Evolutionary conservation across 1,284 basidiomycete genomes (phyloP).

Genomic region (Fomitopsis betulina): DNA sequence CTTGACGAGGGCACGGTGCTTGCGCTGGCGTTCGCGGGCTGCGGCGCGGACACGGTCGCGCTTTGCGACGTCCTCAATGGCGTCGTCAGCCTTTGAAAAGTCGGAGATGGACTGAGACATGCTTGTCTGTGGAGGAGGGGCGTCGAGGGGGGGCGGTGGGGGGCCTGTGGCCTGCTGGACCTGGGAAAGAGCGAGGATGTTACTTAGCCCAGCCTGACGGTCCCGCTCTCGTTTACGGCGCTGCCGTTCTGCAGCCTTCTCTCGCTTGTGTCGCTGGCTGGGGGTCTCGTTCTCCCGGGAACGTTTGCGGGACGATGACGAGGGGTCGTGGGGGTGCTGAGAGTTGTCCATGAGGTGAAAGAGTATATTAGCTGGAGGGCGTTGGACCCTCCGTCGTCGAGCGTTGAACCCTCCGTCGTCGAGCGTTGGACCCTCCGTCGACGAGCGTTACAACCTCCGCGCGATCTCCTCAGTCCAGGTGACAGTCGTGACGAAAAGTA

Average conservation of each 20-base stretch:
- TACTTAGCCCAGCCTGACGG: conserved; percentile 40
- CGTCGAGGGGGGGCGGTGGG: conserved; percentile 15
- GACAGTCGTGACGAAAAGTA: conserved; percentile 41
- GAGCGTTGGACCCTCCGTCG: conserved; percentile 5
- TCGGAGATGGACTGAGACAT: conserved; percentile 22
- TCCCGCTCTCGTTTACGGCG: conserved; percentile 75
- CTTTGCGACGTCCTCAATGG: conserved; percentile 58
- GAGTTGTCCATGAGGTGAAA: conserved; percentile 25
- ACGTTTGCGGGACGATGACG: conserved; percentile 42
- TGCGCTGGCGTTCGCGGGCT: conserved; percentile 72
- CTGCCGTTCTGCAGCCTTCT: conserved; percentile 78
- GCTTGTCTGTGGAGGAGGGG: conserved; percentile 20
- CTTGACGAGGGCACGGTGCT: conserved; percentile 72
- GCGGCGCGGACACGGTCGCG: conserved; percentile 66
- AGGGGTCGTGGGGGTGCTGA: conserved; percentile 18
- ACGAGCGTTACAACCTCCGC: conserved; percentile 19
- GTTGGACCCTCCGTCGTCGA: conserved; percentile 6
- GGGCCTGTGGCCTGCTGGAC: conserved; percentile 12
- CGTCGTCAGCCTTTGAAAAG: conserved; percentile 33
- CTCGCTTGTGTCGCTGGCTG: conserved; percentile 64
- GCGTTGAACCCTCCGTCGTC: too few species aligned
- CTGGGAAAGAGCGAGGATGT: conserved; percentile 25
- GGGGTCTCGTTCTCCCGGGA: conserved; percentile 67
- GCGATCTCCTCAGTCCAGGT: conserved; percentile 11
- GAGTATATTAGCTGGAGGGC: conserved; percentile 17